A percentile compares a stretch with the other conserved stretches of the same genome.
These are phyloP conservation scores for Panicum virgatum DNA, from an alignment of 202 grass and related monocot species.

Conservation along the genomic window DNA sequence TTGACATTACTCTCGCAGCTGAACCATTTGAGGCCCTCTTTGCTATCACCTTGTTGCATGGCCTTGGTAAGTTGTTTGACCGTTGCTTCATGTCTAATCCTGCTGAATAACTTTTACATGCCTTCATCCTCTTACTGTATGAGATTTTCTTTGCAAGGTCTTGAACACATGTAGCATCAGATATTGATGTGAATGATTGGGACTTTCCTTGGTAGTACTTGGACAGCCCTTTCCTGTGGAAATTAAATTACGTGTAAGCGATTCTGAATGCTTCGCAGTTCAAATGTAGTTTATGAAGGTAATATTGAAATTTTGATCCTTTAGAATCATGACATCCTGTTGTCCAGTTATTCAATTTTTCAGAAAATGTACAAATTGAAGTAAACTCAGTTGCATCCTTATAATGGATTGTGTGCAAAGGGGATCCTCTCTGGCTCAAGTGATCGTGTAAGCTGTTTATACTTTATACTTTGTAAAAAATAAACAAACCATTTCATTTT, in stretches of 20 bases:
- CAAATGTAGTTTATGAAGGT: conserved; percentile 8
- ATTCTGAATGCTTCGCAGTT: conserved; percentile 17
- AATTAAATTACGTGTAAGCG: conserved; percentile 20
- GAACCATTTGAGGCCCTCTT: conserved; percentile 61
- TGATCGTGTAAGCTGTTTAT: not conserved
- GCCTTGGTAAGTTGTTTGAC: conserved; percentile 43
- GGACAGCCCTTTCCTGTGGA: conserved; percentile 79
- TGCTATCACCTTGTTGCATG: conserved; percentile 49
- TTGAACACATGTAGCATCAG: conserved; percentile 51
- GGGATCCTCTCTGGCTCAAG: not conserved
- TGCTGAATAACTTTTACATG: conserved; percentile 52
- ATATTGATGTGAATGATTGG: conserved; percentile 77
- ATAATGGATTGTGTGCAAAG: conserved; percentile 1
- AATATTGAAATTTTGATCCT: not conserved
- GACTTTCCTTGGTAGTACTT: conserved; percentile 80
- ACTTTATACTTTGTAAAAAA: not conserved
- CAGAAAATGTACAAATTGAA: not conserved
- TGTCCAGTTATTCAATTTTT: not conserved
- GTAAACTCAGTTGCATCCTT: not conserved
- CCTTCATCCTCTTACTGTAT: conserved; percentile 68
- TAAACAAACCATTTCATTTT: not conserved
- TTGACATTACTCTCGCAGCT: conserved; percentile 32
- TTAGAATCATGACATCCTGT: conserved; percentile 12
- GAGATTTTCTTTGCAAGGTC: conserved; percentile 73
- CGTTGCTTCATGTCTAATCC: conserved; percentile 47